Evolutionary conservation across 164 flowering plant genomes (phyloP).

Genomic region (Vitis rotundifolia): DNA sequence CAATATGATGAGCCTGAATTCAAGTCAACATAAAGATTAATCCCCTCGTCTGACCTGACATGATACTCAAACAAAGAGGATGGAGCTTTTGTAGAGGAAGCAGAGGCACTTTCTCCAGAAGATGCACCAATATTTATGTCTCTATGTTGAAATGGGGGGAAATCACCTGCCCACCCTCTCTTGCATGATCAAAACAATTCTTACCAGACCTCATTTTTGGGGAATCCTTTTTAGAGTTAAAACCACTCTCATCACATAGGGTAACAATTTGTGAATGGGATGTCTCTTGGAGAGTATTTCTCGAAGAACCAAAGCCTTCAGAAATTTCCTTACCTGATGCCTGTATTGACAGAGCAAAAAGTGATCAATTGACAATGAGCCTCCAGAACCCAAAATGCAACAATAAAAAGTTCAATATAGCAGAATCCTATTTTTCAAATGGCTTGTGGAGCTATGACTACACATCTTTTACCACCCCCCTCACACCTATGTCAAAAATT

Average conservation of each 20-base stretch:
- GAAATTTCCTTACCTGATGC: conserved; percentile 12
- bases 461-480: conserved; percentile 1
- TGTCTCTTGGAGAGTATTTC: conserved; percentile 6
- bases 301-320: conserved; percentile 22
- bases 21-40: conserved; percentile 56
- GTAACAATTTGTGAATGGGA: background rate
- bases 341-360: conserved; percentile 9
- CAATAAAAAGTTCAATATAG: background rate
- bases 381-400: background rate
- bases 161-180: background rate
- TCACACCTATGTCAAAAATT: background rate
- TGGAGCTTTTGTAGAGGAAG: conserved; percentile 16
- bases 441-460: background rate
- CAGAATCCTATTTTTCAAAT: background rate
- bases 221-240: conserved; percentile 9
- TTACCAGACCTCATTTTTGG: conserved; percentile 1
- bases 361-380: background rate
- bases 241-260: conserved; percentile 6
- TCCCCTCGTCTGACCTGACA: conserved; percentile 60
- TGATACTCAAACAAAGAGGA: conserved; percentile 46
- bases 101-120: conserved; percentile 15
- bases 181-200: background rate
- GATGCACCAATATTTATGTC: conserved; percentile 9
- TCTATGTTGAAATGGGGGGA: conserved; percentile 5
- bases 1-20: conserved; percentile 50